phyloP scores from a whole-genome alignment of 2,329 filamentous ascomycete genomes.

The Dactylellina parvicollis region DNA sequence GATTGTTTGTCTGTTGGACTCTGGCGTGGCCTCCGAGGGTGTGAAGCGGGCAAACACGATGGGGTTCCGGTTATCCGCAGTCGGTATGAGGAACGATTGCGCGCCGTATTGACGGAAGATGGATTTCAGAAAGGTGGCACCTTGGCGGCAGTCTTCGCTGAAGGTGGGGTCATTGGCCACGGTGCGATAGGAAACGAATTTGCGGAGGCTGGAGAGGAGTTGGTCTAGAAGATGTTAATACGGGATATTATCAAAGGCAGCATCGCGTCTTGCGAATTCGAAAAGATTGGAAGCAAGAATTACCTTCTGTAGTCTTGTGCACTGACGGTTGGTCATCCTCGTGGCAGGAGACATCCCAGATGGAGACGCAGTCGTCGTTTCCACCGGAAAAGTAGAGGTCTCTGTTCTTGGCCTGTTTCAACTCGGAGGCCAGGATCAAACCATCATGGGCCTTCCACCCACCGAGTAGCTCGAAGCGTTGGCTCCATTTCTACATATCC shows the following conservation, averaged over 20 bases:
- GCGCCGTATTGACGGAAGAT: slow-evolving; percentile 93
- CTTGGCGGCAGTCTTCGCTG: slow-evolving; percentile 89
- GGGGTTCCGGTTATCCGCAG: slow-evolving; percentile 81
- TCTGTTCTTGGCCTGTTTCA: slow-evolving; percentile 74
- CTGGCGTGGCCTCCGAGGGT: slow-evolving; percentile 65
- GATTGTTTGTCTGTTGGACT: slow-evolving; percentile 77
- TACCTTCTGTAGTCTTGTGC: slow-evolving; percentile 42
- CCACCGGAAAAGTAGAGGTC: slow-evolving; percentile 94
- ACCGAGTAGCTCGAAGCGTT: slow-evolving; percentile 81
- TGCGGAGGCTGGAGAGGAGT: slow-evolving; percentile 75
- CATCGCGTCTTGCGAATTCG: too few relatives aligned
- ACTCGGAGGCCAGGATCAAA: slow-evolving; percentile 84
- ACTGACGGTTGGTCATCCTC: slow-evolving; percentile 40
- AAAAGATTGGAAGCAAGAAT: slow-evolving; percentile 60
- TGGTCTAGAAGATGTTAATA: slow-evolving; percentile 64
- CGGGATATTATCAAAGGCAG: slow-evolving; percentile 51
- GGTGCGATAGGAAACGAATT: slow-evolving; percentile 91
- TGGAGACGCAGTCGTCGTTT: slow-evolving; percentile 86
- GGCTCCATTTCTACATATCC: slow-evolving; percentile 72
- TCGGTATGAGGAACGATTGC: slow-evolving; percentile 87
- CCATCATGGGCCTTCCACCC: slow-evolving; percentile 86
- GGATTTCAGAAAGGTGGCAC: slow-evolving; percentile 87
- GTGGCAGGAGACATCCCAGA: slow-evolving; percentile 77
- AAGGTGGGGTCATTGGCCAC: slow-evolving; percentile 87
- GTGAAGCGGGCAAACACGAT: slow-evolving; percentile 92